Percentiles rank a stretch among this genome's conserved stretches.
These are phyloP conservation scores for Tricholoma bakamatsutake DNA, from an alignment of 768 basidiomycete species.

Conservation along the genomic window DNA sequence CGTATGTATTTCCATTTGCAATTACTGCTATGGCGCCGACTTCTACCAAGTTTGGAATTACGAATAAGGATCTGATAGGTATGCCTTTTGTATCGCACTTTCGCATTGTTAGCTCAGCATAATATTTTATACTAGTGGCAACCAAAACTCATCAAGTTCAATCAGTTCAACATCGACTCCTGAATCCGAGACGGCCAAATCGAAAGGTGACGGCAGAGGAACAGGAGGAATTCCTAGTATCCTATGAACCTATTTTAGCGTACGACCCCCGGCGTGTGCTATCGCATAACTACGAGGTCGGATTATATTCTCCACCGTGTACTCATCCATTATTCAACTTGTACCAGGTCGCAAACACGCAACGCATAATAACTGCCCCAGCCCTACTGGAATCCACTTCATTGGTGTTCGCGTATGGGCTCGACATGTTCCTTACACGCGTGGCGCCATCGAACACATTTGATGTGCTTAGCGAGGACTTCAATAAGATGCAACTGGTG, in stretches of 20 bases:
- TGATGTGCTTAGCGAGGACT: conserved; percentile 85
- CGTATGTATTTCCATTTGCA: conserved; percentile 64
- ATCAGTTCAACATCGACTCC: conserved; percentile 60
- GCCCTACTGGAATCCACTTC: conserved; percentile 91
- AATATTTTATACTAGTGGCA: conserved; percentile 50
- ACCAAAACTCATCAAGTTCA: conserved; percentile 70
- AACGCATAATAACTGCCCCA: conserved; percentile 69
- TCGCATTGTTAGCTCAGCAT: background rate
- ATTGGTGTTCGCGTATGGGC: conserved; percentile 77
- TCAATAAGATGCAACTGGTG: conserved; percentile 90
- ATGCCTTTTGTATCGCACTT: background rate
- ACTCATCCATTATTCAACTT: background rate
- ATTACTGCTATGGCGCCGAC: conserved; percentile 72
- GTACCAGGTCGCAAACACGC: conserved; percentile 62
- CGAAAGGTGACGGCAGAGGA: conserved; percentile 56
- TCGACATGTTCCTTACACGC: conserved; percentile 86
- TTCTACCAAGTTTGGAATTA: conserved; percentile 83
- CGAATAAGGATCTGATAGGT: conserved; percentile 84
- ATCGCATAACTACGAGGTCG: conserved; percentile 22
- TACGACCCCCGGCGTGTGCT: conserved; percentile 49
- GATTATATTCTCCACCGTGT: background rate
- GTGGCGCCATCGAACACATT: conserved; percentile 86
- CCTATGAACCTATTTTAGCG: conserved; percentile 76
- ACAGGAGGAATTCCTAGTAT: conserved; percentile 77
- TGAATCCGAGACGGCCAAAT: conserved; percentile 81